Evolutionary conservation across 768 basidiomycete species (phyloP), one percentile per base, ranked within the genome.

Genomic region (Pulveroboletus sp.): DNA sequence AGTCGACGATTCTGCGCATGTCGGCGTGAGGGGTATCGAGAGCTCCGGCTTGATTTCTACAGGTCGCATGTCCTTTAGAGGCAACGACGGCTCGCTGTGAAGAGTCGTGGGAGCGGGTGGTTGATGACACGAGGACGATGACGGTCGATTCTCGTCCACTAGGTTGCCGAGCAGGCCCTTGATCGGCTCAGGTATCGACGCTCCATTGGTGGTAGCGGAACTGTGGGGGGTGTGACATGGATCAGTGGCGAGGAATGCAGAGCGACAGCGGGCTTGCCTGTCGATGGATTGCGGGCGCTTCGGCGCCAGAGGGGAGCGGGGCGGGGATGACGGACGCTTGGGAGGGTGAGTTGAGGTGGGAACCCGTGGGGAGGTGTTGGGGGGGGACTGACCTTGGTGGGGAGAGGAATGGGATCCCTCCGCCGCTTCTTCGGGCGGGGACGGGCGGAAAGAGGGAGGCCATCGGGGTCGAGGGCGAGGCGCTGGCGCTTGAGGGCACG

Each of bases 401-500:
- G 47, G 15, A 44, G 32, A 3, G 9, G 32, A 42, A 6, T 4
- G 14, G 51, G 24, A 32, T 54, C 62, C 39, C 54, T 69, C 6
- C 65, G 60, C 6, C 62, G 63, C 43, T 54, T 63, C 40, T 38
- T 56, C 9, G 57, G 38, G 32, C 59, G 57, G 1, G 43, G 9
- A 12, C 58, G 56, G 12, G 49, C 9, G 1, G 51, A 9, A 8
- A 66, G 37, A n/a, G 60, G 58, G 40, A 66, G 48, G n/a, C 56
- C 54, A 39, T 67, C 64, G 26, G 46, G 51, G 63, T 67, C 67
- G 56, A 63, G 57, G 1, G 67, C 18, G 56, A 65, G 65, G 1
- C 67, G 65, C 27, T 59, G 66, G 5, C 66, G 66, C 27, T 67
- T 67, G 59, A 67, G 65, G 0, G 66, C 66, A 38, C 66, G 68